Evolutionary conservation across 2,329 filamentous ascomycete genomes (phyloP).

Genomic region (Xylariaceae sp.): DNA sequence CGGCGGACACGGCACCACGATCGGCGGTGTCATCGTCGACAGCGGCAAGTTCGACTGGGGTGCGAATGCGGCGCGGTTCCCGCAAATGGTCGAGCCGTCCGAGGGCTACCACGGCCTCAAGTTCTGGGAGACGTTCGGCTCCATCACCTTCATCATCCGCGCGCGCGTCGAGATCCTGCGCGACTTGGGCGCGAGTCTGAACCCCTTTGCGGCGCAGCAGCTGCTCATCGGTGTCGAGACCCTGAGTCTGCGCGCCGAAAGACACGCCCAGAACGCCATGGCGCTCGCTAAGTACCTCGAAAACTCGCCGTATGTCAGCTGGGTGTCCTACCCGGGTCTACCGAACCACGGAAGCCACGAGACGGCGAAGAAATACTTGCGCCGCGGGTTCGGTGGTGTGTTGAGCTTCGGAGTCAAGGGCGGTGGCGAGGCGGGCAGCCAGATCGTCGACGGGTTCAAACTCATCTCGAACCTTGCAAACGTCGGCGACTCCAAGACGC

Average conservation of each 20-base stretch:
- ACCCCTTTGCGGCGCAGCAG: constrained; percentile 90
- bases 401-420: constrained; percentile 92
- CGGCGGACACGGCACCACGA: constrained; percentile 87
- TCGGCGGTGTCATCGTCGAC: constrained; percentile 81
- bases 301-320: constrained; percentile 74
- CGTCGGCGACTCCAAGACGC: constrained; percentile 89
- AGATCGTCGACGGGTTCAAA: constrained; percentile 91
- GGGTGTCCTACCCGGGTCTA: constrained; percentile 92
- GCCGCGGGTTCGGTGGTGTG: constrained; percentile 80
- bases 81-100: constrained; percentile 83
- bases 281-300: constrained; percentile 77
- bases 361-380: constrained; percentile 80
- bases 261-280: constrained; percentile 79
- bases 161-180: constrained; percentile 85
- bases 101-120: constrained; percentile 89
- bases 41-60: constrained; percentile 93
- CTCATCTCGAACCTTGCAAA: constrained; percentile 94
- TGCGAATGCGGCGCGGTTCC: constrained; percentile 75
- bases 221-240: constrained; percentile 86
- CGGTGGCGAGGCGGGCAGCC: constrained; percentile 72
- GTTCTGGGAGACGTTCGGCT: constrained; percentile 89
- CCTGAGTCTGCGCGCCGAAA: constrained; percentile 75
- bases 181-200: constrained; percentile 76
- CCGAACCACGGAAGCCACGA: constrained; percentile 74
- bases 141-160: constrained; percentile 75